These are phyloP conservation scores for Xylaria sp. DNA, from an alignment of 2,329 filamentous ascomycete species.

Conservation along the genomic window DNA sequence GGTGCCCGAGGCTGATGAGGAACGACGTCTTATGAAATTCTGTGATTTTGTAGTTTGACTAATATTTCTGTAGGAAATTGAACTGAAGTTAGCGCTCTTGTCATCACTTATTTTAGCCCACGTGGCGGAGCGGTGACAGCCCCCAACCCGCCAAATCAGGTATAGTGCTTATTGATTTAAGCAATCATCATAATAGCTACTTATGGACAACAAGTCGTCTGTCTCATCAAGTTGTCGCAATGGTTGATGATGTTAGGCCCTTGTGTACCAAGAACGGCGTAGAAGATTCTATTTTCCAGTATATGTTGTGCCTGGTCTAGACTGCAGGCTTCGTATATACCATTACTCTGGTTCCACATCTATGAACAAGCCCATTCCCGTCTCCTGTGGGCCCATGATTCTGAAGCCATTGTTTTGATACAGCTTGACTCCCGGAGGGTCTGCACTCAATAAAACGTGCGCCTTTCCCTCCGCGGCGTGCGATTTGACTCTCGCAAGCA, in stretches of 20 bases:
- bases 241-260: background rate
- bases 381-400: conserved; percentile 49
- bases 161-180: conserved; percentile 1
- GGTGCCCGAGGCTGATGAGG: background rate
- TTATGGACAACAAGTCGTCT: too few relatives aligned
- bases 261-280: too few relatives aligned
- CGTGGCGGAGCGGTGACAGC: background rate
- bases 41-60: too few relatives aligned
- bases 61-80: background rate
- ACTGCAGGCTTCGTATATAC: background rate
- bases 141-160: background rate
- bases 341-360: conserved; percentile 15
- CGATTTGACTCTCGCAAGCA: conserved; percentile 55
- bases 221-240: background rate
- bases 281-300: too few relatives aligned
- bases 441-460: conserved; percentile 59
- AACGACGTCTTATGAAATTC: conserved; percentile 6
- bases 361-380: conserved; percentile 48
- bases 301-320: background rate
- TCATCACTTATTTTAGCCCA: background rate
- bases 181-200: background rate
- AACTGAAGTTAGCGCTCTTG: background rate
- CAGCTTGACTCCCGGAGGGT: conserved; percentile 55
- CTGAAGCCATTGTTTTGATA: conserved; percentile 60
- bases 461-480: conserved; percentile 52